These are phyloP conservation scores for Pezicula rhizophila DNA, from an alignment of 2,329 filamentous ascomycete genomes.

Conservation along the genomic window DNA sequence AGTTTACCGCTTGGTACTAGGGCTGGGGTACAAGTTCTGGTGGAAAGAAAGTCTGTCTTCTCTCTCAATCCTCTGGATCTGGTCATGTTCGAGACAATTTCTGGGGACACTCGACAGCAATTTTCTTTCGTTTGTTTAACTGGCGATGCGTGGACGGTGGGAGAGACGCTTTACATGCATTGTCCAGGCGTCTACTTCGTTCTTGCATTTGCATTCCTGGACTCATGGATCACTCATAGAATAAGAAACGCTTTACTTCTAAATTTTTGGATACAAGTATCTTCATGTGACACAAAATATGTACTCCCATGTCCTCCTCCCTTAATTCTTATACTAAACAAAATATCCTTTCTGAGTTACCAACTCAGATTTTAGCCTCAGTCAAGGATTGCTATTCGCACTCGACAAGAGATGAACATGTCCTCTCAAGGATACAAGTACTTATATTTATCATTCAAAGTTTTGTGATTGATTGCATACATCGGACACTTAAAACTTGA, in stretches of 20 bases:
- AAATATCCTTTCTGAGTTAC: too few species aligned
- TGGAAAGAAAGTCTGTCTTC: constrained; percentile 52
- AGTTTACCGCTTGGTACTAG: not conserved
- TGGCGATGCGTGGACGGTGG: constrained; percentile 25
- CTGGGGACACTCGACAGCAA: constrained; percentile 30
- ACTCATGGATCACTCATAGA: constrained; percentile 14
- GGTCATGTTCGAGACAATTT: constrained; percentile 18
- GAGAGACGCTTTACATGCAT: constrained; percentile 44
- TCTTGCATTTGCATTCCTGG: not conserved
- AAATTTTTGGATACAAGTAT: not conserved
- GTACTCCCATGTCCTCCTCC: too few species aligned
- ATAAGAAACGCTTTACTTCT: constrained; percentile 11
- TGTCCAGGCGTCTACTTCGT: constrained; percentile 12
- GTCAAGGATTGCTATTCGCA: too few species aligned
- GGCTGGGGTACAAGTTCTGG: not conserved
- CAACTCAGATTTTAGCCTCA: too few species aligned
- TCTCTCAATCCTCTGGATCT: constrained; percentile 45
- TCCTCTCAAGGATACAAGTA: too few species aligned
- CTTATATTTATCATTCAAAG: too few species aligned
- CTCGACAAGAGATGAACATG: too few species aligned
- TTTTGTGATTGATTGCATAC: not conserved
- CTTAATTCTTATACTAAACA: too few species aligned
- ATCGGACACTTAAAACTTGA: not conserved
- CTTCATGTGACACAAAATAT: too few species aligned
- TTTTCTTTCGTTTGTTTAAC: constrained; percentile 22